Conservation (phyloP, 2,329 filamentous ascomycete genomes). For the Diplocarpon rosae region DNA sequence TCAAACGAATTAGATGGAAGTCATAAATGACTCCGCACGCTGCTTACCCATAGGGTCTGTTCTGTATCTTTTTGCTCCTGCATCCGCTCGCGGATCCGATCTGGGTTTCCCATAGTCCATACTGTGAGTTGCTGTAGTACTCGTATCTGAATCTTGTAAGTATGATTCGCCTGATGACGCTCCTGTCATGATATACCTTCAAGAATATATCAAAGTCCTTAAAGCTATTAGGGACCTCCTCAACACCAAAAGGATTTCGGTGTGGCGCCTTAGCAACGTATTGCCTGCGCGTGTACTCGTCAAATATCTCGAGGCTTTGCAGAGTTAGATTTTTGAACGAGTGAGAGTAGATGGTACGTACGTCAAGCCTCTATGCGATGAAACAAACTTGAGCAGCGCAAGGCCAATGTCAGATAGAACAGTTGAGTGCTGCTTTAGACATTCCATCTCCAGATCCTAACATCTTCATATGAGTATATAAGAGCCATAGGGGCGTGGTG, state of each 20-base stretch:
- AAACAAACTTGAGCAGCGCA: constrained; percentile 81
- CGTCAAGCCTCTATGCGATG: constrained; percentile 86
- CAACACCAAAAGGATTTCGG: constrained; percentile 75
- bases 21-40: not conserved
- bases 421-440: constrained; percentile 66
- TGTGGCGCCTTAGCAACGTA: constrained; percentile 71
- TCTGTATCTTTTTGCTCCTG: constrained; percentile 70
- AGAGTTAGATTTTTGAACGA: constrained; percentile 18
- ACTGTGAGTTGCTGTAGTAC: constrained; percentile 81
- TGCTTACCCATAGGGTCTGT: constrained; percentile 66
- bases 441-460: constrained; percentile 82
- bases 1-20: constrained; percentile 8
- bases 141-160: constrained; percentile 40
- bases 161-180: constrained; percentile 33
- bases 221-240: constrained; percentile 64
- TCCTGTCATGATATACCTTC: constrained; percentile 44
- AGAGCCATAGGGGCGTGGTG: not conserved
- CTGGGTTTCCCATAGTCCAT: constrained; percentile 81
- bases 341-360: constrained; percentile 37
- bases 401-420: constrained; percentile 74
- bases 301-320: constrained; percentile 69
- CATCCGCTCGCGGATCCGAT: constrained; percentile 79
- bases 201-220: constrained; percentile 70
- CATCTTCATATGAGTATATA: constrained; percentile 9
- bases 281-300: constrained; percentile 85